Evolutionary conservation across 2,329 filamentous ascomycete species (phyloP).

Genomic region (Penicillium sp.): DNA sequence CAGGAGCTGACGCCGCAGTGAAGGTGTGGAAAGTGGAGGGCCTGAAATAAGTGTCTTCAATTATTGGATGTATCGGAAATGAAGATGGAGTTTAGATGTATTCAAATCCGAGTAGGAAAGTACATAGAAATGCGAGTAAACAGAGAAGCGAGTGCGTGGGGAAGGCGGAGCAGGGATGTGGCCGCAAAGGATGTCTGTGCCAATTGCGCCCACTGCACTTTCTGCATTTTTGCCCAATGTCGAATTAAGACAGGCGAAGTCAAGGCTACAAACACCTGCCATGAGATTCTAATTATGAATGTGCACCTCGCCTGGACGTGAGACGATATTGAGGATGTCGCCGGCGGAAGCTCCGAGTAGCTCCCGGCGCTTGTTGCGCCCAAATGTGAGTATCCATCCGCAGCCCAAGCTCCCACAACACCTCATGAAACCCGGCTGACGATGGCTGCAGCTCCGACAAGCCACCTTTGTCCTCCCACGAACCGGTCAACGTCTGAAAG

Average conservation of each 20-base stretch:
- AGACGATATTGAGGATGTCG: constrained; percentile 29
- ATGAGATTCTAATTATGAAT: constrained; percentile 7
- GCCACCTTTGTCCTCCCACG: constrained; percentile 83
- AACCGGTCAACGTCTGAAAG: constrained; percentile 80
- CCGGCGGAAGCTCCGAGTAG: constrained; percentile 30
- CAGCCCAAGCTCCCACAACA: background rate
- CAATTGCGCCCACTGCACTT: background rate
- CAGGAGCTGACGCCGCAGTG: constrained; percentile 82
- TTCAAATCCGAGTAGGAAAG: background rate
- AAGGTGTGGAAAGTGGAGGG: constrained; percentile 78
- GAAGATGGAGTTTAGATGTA: background rate
- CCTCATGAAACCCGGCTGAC: constrained; percentile 2
- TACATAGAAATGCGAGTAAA: background rate
- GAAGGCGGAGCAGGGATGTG: constrained; percentile 7
- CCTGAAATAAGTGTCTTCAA: constrained; percentile 34
- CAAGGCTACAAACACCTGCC: background rate
- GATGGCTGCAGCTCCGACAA: constrained; percentile 62
- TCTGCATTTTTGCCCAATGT: background rate
- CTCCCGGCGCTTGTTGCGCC: constrained; percentile 34
- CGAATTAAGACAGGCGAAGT: background rate
- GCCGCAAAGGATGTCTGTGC: constrained; percentile 3
- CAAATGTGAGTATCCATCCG: constrained; percentile 28
- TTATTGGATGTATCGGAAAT: background rate
- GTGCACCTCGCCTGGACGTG: constrained; percentile 9
- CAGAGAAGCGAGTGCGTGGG: background rate